Base-by-base conservation (phyloP, 495 filamentous ascomycete species). In the Evernia prunastri region DNA sequence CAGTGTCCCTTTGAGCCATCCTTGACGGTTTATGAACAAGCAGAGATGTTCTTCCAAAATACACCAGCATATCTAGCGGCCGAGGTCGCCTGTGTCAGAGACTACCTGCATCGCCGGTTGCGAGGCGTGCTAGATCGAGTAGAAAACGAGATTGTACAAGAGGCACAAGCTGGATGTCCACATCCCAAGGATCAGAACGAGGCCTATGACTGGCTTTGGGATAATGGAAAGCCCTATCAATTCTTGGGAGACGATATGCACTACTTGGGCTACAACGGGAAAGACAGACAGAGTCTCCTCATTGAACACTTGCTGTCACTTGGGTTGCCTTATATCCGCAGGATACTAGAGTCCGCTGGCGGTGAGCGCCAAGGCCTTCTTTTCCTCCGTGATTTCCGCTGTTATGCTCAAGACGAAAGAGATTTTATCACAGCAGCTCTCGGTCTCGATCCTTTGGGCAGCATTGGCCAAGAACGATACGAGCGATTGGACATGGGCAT, bases 51-150 rank as follows among this genome's bases (percentile, higher is more conserved):
- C 8, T 49, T 25, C 7, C 45, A 12, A 6, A 1, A 23, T n/a
- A 23, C 15, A 8, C 45, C 45, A 11, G 45, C 45, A 25, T 49
- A 49, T n/a, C 45, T 25, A 23, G 23, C 10, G 1, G n/a, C 45
- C 45, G 45, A 49, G 45, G 25, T 49, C 23, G 45, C 45, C 10
- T 49, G 45, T 25, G n/a, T 49, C n/a, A 49, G 45, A 49, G 45
- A 49, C n/a, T 49, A 49, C 45, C 45, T 49, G 23, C 10, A 49
- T 25, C 45, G 45, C 10, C 45, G 45, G 1, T 25, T 49, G 10
- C 45, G 45, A 5, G 45, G 45, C 11, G 23, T 25, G 0, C 11
- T 25, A 13, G 45, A 51, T 51, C 23, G 27, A 11, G 45, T 51
- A 4, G 45, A 51, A 29, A 23, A 51, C 7, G 45, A 51, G 23